Base-by-base conservation (phyloP, 345 rosid species). In the Gossypioides kirkii region DNA sequence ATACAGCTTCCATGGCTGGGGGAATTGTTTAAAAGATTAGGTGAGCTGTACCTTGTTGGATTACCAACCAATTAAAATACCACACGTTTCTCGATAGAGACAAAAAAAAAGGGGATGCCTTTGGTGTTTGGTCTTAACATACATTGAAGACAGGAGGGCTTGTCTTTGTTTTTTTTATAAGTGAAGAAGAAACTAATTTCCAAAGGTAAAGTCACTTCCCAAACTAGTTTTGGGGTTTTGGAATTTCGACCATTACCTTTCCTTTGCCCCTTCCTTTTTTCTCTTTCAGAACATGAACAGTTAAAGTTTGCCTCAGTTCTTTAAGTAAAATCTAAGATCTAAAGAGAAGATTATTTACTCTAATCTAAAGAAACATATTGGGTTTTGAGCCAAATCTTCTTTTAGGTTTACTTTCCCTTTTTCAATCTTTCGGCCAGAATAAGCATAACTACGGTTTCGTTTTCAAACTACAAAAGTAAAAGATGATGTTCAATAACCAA, bases 1-100 rank as follows among this genome's bases (percentile, higher is more conserved):
- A 28, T 26, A 36, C 58, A 68, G 25, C 45, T 25, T 68, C 71
- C 23, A 49, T 17, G 56, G 71, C 16, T 9, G 43, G 42, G n/a
- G 49, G 56, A 38, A 53, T 6, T 11, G 49, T n/a, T 18, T 23
- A 63, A 55, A n/a, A n/a, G 71, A 67, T 67, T 47, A 67, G 71
- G 23, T 47, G 14, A 25, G 71, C 20, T 4, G 36, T 16, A 3
- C 36, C 18, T 25, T 47, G 58, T 46, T 25, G 38, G 50, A 18
- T 47, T 67, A 26, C 23, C 5, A 14, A 17, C 41, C 56, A 63
- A 18, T 63, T 10, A 47, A 23, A 67, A 6, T 16, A 56, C 1
- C 56, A 47, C 71, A 67, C 58, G 71, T 67, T 47, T 25, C 2
- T 16, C 0, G 14, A 36, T n/a, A 61, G 42, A 23, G 28, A 16